These are phyloP conservation scores for Cytospora piceae DNA, from an alignment of 2,329 filamentous ascomycete species.

Conservation along the genomic window DNA sequence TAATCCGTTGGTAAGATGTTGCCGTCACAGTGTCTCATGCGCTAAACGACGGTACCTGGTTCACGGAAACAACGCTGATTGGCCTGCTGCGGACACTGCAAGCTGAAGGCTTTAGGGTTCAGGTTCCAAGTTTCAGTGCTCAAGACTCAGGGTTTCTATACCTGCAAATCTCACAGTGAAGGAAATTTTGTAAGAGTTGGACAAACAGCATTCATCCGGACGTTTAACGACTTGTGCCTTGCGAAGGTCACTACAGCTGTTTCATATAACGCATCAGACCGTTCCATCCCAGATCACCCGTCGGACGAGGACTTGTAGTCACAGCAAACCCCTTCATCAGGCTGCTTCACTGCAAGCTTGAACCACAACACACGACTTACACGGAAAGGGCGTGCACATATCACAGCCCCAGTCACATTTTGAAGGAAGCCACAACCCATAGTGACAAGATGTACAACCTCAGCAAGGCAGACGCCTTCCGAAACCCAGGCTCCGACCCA, in stretches of 20 bases:
- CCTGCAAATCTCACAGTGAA: constrained; percentile 5
- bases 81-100: constrained; percentile 1
- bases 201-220: background rate
- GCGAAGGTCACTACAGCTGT: background rate
- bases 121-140: background rate
- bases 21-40: constrained; percentile 10
- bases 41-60: constrained; percentile 16
- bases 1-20: background rate
- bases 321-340: background rate
- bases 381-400: background rate
- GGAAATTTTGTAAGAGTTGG: constrained; percentile 3
- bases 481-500: constrained; percentile 44
- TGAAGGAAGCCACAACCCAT: background rate
- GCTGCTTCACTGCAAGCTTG: background rate
- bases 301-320: background rate
- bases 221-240: too few relatives aligned
- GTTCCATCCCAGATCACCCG: background rate
- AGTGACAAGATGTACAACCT: constrained; percentile 47
- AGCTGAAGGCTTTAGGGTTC: constrained; percentile 3
- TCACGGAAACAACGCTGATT: constrained; percentile 16
- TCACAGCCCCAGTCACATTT: background rate
- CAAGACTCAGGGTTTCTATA: background rate
- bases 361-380: constrained; percentile 8
- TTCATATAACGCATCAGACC: background rate
- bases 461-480: constrained; percentile 44